Conservation (phyloP, 345 rosid genomes). For the Brassica juncea region DNA sequence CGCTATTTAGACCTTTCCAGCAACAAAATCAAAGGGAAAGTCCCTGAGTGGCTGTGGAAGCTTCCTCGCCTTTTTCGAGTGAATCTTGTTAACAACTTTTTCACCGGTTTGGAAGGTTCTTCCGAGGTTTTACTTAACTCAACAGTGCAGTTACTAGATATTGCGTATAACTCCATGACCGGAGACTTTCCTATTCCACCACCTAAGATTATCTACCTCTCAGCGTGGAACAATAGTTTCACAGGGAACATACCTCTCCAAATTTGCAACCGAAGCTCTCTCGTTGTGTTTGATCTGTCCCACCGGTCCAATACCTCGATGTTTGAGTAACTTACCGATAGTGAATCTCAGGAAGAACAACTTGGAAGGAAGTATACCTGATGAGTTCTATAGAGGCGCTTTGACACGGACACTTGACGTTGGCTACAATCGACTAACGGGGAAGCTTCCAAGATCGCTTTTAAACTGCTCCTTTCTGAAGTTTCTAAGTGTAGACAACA, state of each 20-base stretch:
- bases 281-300: not conserved
- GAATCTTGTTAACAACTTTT: not conserved
- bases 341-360: conserved; percentile 24
- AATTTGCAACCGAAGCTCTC: not conserved
- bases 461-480: not conserved
- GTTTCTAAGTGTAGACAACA: conserved; percentile 16
- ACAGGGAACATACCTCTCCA: conserved; percentile 9
- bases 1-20: not conserved
- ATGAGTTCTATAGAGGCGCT: not conserved
- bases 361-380: conserved; percentile 20
- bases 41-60: conserved; percentile 16
- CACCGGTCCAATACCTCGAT: conserved; percentile 22
- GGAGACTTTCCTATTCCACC: not conserved
- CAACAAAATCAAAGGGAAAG: conserved; percentile 1
- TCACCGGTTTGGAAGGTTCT: conserved; percentile 8
- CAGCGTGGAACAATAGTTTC: conserved; percentile 16
- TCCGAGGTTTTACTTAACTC: not conserved
- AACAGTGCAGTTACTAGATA: not conserved
- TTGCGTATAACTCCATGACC: not conserved
- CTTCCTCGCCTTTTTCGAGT: not conserved
- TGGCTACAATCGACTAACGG: conserved; percentile 11
- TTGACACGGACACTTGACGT: not conserved
- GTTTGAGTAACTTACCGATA: not conserved
- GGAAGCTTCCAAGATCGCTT: conserved; percentile 32
- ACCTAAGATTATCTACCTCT: not conserved